Evolutionary conservation across 2,329 filamentous ascomycete genomes (phyloP), one percentile per base, ranked within the genome.

Genomic region (Verticillium zaregamsianum): DNA sequence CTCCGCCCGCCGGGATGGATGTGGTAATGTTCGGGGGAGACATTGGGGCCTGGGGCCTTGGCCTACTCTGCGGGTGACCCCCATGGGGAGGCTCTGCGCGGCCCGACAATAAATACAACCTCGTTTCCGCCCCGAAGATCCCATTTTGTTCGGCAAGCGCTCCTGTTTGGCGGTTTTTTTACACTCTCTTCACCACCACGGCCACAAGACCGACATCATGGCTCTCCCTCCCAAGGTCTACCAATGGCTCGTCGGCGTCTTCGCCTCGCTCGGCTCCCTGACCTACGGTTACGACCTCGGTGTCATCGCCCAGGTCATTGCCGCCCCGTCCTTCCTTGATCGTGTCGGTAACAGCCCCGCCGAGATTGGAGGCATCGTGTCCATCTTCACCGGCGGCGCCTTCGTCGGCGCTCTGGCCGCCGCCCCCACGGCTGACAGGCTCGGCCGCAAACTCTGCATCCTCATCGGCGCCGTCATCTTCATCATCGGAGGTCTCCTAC

Each of bases 381-480:
- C 89, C 1, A 82, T 93, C 63, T 93, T 94, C 73, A 94, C 91
- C 0, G 89, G 90, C 40, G 83, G 83, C n/a, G 90, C 90, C 25
- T 92, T 92, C 75, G 83, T 90, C 65, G 90, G 90, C 9, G 86
- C 90, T 31, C 77, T 78, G 35, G 76, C 86, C 39, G 90, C 87
- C 45, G 91, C 90, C 63, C 81, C 84, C 1, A 68, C 77, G 39
- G 87, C 87, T 65, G 86, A 93, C 71, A 78, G 71, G 61, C 74
- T 92, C 2, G 91, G 91, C 54, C 84, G 91, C 66, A 86, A 89
- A 72, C 78, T 79, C 72, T 93, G 90, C 2, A 94, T 94, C 67
- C 74, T 90, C 57, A 76, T 90, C 32, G 91, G 90, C n/a, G 83
- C 86, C 54, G 2, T 90, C 3, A 76, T 93, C 62, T 94, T 93